Evolutionary conservation across 1,284 basidiomycete genomes (phyloP).

Genomic region (Marasmius sp.): DNA sequence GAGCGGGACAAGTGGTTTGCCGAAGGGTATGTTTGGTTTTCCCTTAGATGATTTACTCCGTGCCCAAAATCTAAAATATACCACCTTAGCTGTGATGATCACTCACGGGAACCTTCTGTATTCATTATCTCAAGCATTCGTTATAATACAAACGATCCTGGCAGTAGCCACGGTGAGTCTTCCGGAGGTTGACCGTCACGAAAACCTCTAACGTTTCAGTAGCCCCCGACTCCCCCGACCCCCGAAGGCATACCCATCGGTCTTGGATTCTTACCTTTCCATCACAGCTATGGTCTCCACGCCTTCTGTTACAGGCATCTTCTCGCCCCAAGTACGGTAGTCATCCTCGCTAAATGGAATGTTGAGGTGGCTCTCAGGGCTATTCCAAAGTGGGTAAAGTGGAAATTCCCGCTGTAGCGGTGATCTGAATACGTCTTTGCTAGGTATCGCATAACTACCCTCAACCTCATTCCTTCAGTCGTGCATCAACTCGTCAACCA

Average conservation of each 20-base stretch:
- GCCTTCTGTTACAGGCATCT: constrained; percentile 49
- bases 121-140: constrained; percentile 42
- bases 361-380: constrained; percentile 39
- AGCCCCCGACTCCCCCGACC: constrained; percentile 41
- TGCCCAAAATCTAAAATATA: neutral
- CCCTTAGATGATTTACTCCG: neutral
- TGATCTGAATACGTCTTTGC: neutral
- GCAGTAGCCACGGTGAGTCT: constrained; percentile 35
- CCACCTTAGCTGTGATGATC: constrained; percentile 63
- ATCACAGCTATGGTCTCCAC: constrained; percentile 69
- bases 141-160: constrained; percentile 25
- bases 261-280: constrained; percentile 65
- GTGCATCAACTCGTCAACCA: constrained; percentile 65
- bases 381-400: constrained; percentile 44
- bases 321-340: constrained; percentile 41
- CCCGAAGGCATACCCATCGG: constrained; percentile 43
- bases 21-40: constrained; percentile 54
- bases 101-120: constrained; percentile 68
- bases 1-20: constrained; percentile 74
- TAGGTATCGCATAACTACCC: constrained; percentile 51
- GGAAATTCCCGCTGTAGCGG: neutral
- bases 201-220: constrained; percentile 8
- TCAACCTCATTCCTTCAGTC: constrained; percentile 63
- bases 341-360: constrained; percentile 65
- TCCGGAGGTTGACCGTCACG: neutral